These are phyloP conservation scores for thale cress (Arabidopsis thaliana) DNA, from an alignment of 345 rosid species.

Conservation along the genomic window DNA sequence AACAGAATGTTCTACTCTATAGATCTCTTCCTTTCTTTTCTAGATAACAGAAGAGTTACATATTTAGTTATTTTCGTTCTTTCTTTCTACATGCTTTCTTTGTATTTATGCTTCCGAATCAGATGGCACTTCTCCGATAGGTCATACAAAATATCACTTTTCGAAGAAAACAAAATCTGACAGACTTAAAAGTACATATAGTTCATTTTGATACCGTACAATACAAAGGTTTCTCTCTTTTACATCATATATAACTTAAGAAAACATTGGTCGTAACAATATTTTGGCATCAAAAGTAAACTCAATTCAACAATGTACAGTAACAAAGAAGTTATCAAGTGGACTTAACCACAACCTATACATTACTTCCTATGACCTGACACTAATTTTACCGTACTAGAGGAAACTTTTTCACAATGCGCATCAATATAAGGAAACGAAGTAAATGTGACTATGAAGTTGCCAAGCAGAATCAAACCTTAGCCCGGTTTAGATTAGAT, in stretches of 20 bases:
- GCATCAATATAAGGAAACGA: too few species aligned
- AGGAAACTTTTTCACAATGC: not conserved
- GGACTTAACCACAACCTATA: conserved; percentile 1
- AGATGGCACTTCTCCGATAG: too few species aligned
- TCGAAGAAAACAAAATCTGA: too few species aligned
- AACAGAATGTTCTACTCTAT: too few species aligned
- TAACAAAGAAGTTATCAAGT: not conserved
- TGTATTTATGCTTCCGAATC: too few species aligned
- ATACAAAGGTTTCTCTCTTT: not conserved
- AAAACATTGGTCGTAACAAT: not conserved
- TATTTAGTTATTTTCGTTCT: too few species aligned
- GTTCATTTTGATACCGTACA: conserved; percentile 1
- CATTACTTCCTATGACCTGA: conserved; percentile 5
- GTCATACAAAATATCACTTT: too few species aligned
- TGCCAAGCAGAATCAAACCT: not conserved
- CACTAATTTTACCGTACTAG: conserved; percentile 14
- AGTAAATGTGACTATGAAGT: not conserved
- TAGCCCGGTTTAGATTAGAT: not conserved
- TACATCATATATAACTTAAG: not conserved
- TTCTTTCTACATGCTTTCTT: too few species aligned
- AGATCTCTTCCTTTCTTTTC: too few species aligned
- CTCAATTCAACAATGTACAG: not conserved
- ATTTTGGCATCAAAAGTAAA: not conserved
- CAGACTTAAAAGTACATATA: not conserved
- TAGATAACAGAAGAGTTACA: too few species aligned